Conservation (phyloP, 208 protist genomes). For the Phytomonas sp. region DNA sequence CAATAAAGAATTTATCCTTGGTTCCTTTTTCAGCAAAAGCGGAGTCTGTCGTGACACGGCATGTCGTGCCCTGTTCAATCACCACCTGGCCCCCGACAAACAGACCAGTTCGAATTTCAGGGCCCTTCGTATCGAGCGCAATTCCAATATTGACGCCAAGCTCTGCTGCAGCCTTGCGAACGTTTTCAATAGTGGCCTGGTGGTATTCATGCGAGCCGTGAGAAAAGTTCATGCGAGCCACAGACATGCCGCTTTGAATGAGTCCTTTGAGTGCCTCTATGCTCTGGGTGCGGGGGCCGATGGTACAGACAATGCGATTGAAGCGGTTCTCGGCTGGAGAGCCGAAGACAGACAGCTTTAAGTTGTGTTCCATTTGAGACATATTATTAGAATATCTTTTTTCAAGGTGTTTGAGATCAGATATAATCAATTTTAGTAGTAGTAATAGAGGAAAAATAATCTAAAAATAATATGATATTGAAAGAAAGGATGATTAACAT, state of each 20-base stretch:
- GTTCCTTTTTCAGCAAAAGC: conserved; percentile 72
- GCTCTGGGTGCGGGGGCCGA: conserved; percentile 93
- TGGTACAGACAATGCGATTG: conserved; percentile 95
- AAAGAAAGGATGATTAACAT: conserved; percentile 7
- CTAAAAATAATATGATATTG: neutral
- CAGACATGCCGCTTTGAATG: conserved; percentile 94
- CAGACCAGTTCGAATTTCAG: conserved; percentile 94
- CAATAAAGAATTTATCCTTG: conserved; percentile 85
- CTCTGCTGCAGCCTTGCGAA: conserved; percentile 84
- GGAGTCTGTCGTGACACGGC: conserved; percentile 88
- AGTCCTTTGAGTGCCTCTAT: conserved; percentile 90
- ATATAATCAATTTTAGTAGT: neutral
- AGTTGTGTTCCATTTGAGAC: conserved; percentile 85
- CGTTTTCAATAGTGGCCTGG: conserved; percentile 90
- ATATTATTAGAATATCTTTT: conserved; percentile 19
- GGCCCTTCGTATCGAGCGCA: conserved; percentile 96
- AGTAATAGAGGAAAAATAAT: neutral
- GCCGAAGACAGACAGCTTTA: conserved; percentile 84
- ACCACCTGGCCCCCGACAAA: conserved; percentile 67
- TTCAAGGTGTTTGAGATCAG: neutral
- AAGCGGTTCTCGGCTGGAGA: conserved; percentile 65
- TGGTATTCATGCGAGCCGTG: conserved; percentile 96
- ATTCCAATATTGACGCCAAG: conserved; percentile 88
- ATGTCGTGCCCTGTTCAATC: conserved; percentile 57
- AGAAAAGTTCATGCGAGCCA: conserved; percentile 97